phyloP scores from a whole-genome alignment of 306 rosid species.

The Lathyrus sativus region DNA sequence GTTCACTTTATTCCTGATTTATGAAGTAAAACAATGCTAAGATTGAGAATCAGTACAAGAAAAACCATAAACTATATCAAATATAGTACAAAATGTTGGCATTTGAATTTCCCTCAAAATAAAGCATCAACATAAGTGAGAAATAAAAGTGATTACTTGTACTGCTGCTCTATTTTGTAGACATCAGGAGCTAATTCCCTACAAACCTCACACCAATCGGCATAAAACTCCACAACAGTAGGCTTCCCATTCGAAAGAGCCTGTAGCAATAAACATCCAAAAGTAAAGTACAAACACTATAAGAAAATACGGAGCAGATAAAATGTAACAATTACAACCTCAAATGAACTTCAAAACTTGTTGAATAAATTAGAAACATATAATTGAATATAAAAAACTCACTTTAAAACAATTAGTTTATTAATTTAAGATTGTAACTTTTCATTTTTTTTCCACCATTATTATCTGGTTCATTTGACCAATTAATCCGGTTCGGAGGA shows the following conservation, averaged over 20 bases:
- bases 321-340: neutral
- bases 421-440: neutral
- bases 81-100: neutral
- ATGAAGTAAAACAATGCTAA: neutral
- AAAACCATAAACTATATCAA: conserved; percentile 8
- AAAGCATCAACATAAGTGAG: conserved; percentile 5
- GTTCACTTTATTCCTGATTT: conserved; percentile 46
- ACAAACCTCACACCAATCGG: conserved; percentile 99
- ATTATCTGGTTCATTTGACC: no score
- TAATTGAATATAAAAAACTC: neutral
- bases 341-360: neutral
- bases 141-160: conserved; percentile 60
- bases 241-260: conserved; percentile 97
- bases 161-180: conserved; percentile 88
- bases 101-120: neutral
- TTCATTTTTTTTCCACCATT: neutral
- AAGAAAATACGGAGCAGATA: conserved; percentile 8
- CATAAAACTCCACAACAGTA: conserved; percentile 95
- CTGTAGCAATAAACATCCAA: conserved; percentile 44
- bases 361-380: neutral
- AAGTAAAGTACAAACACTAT: conserved; percentile 17
- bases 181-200: conserved; percentile 93
- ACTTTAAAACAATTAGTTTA: neutral
- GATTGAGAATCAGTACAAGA: neutral
- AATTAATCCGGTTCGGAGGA: no score